These are phyloP conservation scores for Tetrahymena thermophila DNA, from an alignment of 73 alveolate species.

Conservation along the genomic window DNA sequence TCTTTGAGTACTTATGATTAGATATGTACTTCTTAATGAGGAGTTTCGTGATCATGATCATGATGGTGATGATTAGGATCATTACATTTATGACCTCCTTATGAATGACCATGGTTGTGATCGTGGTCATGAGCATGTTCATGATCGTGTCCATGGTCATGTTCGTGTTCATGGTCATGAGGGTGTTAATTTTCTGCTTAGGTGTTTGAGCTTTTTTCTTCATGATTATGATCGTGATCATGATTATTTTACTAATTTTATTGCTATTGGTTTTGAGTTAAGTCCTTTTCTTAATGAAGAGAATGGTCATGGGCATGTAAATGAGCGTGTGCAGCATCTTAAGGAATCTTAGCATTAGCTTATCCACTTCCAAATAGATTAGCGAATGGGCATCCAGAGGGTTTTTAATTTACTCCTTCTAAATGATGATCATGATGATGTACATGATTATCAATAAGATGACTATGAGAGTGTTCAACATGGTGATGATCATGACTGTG, in stretches of 20 bases:
- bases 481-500: background rate
- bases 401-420: background rate
- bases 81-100: background rate
- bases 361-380: background rate
- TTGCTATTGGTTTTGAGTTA: background rate
- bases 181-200: conserved; percentile 14
- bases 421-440: background rate
- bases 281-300: background rate
- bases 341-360: background rate
- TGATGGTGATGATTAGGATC: background rate
- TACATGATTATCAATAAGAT: background rate
- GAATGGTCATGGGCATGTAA: background rate
- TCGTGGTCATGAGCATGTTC: background rate
- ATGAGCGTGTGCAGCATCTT: background rate
- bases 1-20: background rate
- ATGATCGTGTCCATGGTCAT: conserved; percentile 28
- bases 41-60: background rate
- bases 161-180: conserved; percentile 40
- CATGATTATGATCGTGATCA: conserved; percentile 46
- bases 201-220: conserved; percentile 32
- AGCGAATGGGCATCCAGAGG: background rate
- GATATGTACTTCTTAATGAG: background rate
- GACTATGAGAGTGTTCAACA: background rate
- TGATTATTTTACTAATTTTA: background rate
- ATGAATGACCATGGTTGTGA: background rate